A percentile compares a stretch with the other conserved stretches of the same genome.
Conservation (phyloP, 768 basidiomycete species). For the Hygrophorus russula region DNA sequence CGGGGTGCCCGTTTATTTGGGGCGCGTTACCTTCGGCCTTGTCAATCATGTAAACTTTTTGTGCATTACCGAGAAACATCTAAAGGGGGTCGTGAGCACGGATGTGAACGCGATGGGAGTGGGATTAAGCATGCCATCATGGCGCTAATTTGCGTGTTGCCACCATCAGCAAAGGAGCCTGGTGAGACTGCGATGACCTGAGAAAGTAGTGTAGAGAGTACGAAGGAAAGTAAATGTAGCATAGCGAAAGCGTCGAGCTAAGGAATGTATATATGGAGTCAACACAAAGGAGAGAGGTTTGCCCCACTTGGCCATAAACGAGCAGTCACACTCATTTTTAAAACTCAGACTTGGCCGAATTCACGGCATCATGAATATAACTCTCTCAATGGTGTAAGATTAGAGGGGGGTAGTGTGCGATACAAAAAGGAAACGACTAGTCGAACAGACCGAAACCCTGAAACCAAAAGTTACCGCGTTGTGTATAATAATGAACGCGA, state of each 20-base stretch:
- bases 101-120: background rate
- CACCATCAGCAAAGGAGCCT: slow-evolving; percentile 25
- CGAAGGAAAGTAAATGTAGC: background rate
- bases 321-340: too few species aligned
- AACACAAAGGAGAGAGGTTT: too few species aligned
- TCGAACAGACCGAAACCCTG: slow-evolving; percentile 98
- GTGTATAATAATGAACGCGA: background rate
- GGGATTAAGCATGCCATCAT: slow-evolving; percentile 26
- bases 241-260: background rate
- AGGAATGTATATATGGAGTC: too few species aligned
- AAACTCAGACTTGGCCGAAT: too few species aligned
- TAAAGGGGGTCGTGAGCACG: slow-evolving; percentile 10
- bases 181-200: slow-evolving; percentile 4
- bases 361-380: too few species aligned
- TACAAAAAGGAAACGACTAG: slow-evolving; percentile 28
- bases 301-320: too few species aligned
- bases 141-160: slow-evolving; percentile 23
- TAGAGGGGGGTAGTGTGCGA: too few species aligned
- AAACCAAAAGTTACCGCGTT: background rate
- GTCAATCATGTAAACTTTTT: slow-evolving; percentile 72
- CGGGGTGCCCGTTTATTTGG: slow-evolving; percentile 45
- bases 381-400: too few species aligned
- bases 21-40: slow-evolving; percentile 64
- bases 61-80: slow-evolving; percentile 58
- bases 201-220: background rate